phyloP scores from a whole-genome alignment of 1,284 basidiomycete species.

The Puccinia horiana region DNA sequence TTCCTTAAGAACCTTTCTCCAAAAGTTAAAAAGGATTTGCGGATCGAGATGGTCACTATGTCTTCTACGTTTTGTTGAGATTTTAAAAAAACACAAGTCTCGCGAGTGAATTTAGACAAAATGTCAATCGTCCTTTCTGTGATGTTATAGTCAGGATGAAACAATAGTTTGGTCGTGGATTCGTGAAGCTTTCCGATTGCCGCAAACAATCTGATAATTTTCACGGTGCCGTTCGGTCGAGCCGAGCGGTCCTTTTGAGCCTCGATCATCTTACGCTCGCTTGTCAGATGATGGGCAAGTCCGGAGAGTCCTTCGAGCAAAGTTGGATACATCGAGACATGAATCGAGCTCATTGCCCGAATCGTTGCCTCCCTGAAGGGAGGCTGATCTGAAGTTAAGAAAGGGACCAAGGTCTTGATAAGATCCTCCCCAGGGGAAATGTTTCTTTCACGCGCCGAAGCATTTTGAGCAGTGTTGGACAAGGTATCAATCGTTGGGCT shows the following conservation, averaged over 20 bases:
- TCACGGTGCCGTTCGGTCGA: conserved; percentile 29
- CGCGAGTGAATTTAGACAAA: conserved; percentile 34
- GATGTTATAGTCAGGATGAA: conserved; percentile 29
- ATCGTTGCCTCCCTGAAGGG: conserved; percentile 39
- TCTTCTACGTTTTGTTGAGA: conserved; percentile 46
- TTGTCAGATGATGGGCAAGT: conserved; percentile 49
- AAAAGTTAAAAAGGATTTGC: conserved; percentile 41
- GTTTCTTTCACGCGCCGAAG: conserved; percentile 26
- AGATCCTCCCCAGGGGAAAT: conserved; percentile 48
- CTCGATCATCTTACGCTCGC: conserved; percentile 49
- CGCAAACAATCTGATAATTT: conserved; percentile 45
- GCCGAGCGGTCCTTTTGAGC: conserved; percentile 48
- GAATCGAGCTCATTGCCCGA: conserved; percentile 44
- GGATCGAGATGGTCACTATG: conserved; percentile 37
- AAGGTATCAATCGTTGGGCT: conserved; percentile 39
- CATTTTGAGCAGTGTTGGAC: conserved; percentile 29
- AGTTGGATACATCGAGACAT: conserved; percentile 48
- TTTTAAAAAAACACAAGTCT: conserved; percentile 45
- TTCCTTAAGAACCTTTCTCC: conserved; percentile 36
- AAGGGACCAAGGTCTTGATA: conserved; percentile 45
- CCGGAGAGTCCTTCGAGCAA: conserved; percentile 45
- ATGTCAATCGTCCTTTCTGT: conserved; percentile 34
- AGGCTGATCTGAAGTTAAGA: conserved; percentile 48
- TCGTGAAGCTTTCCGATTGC: conserved; percentile 48
- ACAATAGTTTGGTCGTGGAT: conserved; percentile 44